phyloP scores from a whole-genome alignment of 352 stramenopile species.

The Globisporangium nunn region DNA sequence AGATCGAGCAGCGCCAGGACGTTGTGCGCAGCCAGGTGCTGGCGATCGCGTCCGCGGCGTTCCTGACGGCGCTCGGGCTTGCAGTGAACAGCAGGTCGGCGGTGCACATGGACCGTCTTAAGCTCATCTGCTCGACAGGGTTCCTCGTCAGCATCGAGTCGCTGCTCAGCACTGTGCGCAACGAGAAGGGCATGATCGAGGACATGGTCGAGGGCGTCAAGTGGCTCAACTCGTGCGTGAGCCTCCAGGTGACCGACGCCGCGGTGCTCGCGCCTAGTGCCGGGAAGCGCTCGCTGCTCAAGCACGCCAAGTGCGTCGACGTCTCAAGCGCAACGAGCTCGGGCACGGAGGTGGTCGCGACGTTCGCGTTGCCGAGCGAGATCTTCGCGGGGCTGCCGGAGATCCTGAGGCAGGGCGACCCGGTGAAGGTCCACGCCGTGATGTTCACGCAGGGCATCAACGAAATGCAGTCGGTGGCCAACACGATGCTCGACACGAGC shows the following conservation, averaged over 20 bases:
- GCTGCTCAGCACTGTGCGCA: constrained; percentile 90
- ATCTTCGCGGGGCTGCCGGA: constrained; percentile 51
- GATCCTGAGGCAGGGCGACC: constrained; percentile 55
- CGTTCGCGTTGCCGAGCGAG: constrained; percentile 54
- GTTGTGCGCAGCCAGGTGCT: constrained; percentile 74
- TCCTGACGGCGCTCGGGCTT: constrained; percentile 63
- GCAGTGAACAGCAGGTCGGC: constrained; percentile 52
- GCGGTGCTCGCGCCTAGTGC: constrained; percentile 20
- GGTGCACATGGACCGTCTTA: constrained; percentile 45
- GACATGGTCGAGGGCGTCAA: constrained; percentile 85
- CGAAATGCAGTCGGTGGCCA: constrained; percentile 90
- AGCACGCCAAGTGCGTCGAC: constrained; percentile 74
- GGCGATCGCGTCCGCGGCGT: constrained; percentile 60
- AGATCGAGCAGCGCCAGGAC: constrained; percentile 76
- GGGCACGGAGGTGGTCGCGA: constrained; percentile 49
- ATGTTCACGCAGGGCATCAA: constrained; percentile 92
- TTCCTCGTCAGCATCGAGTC: constrained; percentile 93
- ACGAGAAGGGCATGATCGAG: constrained; percentile 95
- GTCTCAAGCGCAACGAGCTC: constrained; percentile 37
- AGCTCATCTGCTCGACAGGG: constrained; percentile 60
- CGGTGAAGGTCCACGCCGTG: constrained; percentile 69
- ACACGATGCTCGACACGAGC: constrained; percentile 76
- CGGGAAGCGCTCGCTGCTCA: constrained; percentile 30
- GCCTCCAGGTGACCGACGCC: constrained; percentile 46
- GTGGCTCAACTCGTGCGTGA: constrained; percentile 77